Base-by-base conservation (phyloP, 2,329 filamentous ascomycete species). In the Fusarium sp. region DNA sequence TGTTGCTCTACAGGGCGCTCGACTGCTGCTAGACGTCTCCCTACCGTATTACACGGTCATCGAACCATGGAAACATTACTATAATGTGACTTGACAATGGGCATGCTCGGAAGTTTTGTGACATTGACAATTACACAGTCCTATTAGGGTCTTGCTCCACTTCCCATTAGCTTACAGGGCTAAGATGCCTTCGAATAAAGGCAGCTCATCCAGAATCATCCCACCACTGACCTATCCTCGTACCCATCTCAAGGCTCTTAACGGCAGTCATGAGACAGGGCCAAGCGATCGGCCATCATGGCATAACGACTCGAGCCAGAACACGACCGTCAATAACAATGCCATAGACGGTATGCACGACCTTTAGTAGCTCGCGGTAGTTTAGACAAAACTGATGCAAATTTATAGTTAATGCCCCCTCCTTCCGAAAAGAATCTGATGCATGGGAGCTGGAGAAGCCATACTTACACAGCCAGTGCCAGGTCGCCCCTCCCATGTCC, bases 271-370 rank as follows among this genome's bases (percentile, higher is more conserved):
- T 44, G 75, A 78, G n/a, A 84, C 82, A 0, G 74, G 75, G 3
- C 70, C 76, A 4, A 84, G 80, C 61, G 82, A 85, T 45, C 77
- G 82, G 1, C 81, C 77, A 45, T 78, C 74, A 28, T 86, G 84
- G 84, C 86, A 85, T 49, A 79, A 85, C 31, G 74, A 73, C 8
- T 83, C 80, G 7, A 86, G 85, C 40, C 71, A 78, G 32, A 82
- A 85, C 40, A 77, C 80, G 0, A 77, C 74, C 1, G 76, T 74
- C 7, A 75, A 81, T 28, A 72, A 75, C 26, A 72, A 67, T 13
- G 64, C 72, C 6, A 84, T 85, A 80, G 82, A 85, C 63, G 76
- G 79, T 81, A 65, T 67, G 73, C 44, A 3, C 13, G 8, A 29
- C 28, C 13, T 15, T 12, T 12, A 2, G 9, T 7, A 2, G 28